Conservation (phyloP, 495 filamentous ascomycete genomes). For the Talaromyces borbonicus region DNA sequence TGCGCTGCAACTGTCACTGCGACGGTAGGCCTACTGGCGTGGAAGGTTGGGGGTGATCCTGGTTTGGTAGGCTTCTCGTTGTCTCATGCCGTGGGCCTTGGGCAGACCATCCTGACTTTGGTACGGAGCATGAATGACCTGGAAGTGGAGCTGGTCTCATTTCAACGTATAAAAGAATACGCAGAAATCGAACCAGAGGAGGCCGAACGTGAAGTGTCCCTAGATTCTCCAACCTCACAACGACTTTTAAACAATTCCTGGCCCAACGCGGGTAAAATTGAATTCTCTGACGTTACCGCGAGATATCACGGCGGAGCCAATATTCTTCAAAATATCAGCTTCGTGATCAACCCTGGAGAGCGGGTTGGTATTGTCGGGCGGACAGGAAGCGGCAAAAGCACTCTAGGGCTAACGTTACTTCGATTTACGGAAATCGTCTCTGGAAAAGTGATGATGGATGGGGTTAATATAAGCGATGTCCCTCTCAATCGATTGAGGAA, state of each 20-base stretch:
- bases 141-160: constrained; percentile 40
- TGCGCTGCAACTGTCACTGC: constrained; percentile 36
- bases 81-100: constrained; percentile 39
- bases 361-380: constrained; percentile 51
- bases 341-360: constrained; percentile 42
- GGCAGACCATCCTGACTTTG: constrained; percentile 30
- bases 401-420: constrained; percentile 47
- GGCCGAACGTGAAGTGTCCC: constrained; percentile 15
- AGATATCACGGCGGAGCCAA: constrained; percentile 40
- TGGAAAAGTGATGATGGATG: constrained; percentile 45
- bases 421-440: constrained; percentile 35
- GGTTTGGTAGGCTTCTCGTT: constrained; percentile 41
- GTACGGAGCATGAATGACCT: constrained; percentile 39
- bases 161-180: constrained; percentile 40
- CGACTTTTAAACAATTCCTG: constrained; percentile 36
- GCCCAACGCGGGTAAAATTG: constrained; percentile 37
- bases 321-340: constrained; percentile 41
- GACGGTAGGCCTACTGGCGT: constrained; percentile 35
- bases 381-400: constrained; percentile 55
- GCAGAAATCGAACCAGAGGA: constrained; percentile 36
- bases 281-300: constrained; percentile 40
- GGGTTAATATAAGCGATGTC: constrained; percentile 37
- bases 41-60: constrained; percentile 27
- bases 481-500: constrained; percentile 44
- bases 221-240: background rate